Evolutionary conservation across 805 yeast species (phyloP), one percentile per base, ranked within the genome.

Genomic region (Schwanniomyces yamadae): DNA sequence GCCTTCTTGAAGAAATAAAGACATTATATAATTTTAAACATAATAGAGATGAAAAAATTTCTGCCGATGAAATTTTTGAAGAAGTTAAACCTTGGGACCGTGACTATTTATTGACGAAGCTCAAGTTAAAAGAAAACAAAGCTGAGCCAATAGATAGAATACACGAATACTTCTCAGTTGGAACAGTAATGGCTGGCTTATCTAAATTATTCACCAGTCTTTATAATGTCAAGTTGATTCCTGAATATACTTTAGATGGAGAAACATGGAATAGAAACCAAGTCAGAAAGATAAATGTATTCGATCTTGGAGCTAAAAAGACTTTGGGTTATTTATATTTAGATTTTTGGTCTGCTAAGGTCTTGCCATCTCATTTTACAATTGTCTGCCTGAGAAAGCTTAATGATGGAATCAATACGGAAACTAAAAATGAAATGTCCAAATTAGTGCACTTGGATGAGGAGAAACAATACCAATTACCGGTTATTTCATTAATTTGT

Each of bases 311-410:
- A 23, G 57, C 63, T 0, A 73, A 78, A 22, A 51, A 52, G 35
- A 84, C 80, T 0, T 54, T 80, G 18, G 99, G 98, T 2, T 77
- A 83, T 32, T 78, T 93, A 17, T 93, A 93, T 55, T 76, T 95
- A 48, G 99, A 93, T 57, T 69, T 93, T 34, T 86, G 91, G 68
- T 82, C 84, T 44, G 72, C 95, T 36, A 71, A 69, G 6, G 80
- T 87, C 1, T 80, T 83, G 40, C 97, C 99, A 1, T 95, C 98
- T 0, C 99, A 93, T 61, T 93, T 87, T 62, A 93, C 98, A 0
- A 86, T 93, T 6, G 88, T 93, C 43, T 93, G 98, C 52, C 86
- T 96, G n/a, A 74, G 98, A 46, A 77, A 79, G 50, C 75, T 88
- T 11, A 80, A 80, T 49, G 70, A 73, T 0, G 73, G 71, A 35